phyloP scores from a whole-genome alignment of 495 filamentous ascomycete genomes.

The Aspergillus incahuasiensis region DNA sequence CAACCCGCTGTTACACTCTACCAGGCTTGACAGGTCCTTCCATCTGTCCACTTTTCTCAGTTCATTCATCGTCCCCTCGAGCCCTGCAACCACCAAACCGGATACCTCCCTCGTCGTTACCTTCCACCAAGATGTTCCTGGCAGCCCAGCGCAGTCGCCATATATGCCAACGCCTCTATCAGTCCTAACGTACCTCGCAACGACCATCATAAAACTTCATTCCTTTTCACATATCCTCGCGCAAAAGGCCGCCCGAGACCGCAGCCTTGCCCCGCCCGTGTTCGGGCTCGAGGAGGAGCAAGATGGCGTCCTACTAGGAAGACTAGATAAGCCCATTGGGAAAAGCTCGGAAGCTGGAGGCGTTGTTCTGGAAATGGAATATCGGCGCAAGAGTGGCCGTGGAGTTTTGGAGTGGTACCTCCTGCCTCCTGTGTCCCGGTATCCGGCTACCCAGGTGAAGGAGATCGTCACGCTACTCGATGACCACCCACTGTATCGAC shows the following conservation, averaged over 20 bases:
- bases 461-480: conserved; percentile 65
- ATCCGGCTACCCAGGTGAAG: conserved; percentile 30
- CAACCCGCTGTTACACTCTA: conserved; percentile 34
- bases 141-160: conserved; percentile 48
- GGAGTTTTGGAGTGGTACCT: conserved; percentile 75
- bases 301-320: conserved; percentile 68
- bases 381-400: conserved; percentile 74
- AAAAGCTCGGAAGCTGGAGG: conserved; percentile 42
- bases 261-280: conserved; percentile 62
- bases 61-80: conserved; percentile 28
- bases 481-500: conserved; percentile 67
- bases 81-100: conserved; percentile 20
- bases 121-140: conserved; percentile 44
- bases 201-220: conserved; percentile 58
- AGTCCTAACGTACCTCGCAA: conserved; percentile 59
- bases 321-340: conserved; percentile 38
- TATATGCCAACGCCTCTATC: conserved; percentile 66
- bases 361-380: conserved; percentile 79
- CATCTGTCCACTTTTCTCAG: conserved; percentile 38
- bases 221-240: conserved; percentile 67
- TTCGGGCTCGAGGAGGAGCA: conserved; percentile 72
- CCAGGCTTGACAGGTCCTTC: conserved; percentile 25
- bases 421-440: conserved; percentile 45
- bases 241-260: conserved; percentile 61
- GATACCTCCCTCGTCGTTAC: conserved; percentile 42